Conservation (phyloP, 768 basidiomycete genomes). For the Pholiota molesta region DNA sequence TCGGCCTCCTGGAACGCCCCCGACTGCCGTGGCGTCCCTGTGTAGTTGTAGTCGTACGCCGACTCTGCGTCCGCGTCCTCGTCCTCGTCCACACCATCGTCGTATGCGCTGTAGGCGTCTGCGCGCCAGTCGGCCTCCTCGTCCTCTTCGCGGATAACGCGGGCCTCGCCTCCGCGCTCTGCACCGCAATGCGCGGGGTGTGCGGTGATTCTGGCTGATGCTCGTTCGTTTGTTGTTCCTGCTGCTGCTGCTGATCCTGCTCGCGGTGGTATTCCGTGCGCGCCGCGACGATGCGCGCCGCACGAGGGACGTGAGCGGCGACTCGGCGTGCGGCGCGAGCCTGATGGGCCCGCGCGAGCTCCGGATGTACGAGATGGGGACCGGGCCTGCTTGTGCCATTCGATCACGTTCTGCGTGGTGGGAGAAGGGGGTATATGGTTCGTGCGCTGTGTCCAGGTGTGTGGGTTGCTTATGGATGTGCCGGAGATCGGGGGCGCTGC, state of each 20-base stretch:
- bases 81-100: background rate
- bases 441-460: no score
- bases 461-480: no score
- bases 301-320: conserved; percentile 63
- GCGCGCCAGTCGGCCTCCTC: conserved; percentile 8
- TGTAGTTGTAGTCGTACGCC: conserved; percentile 11
- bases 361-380: conserved; percentile 8
- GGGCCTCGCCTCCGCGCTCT: background rate
- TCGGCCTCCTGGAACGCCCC: conserved; percentile 1
- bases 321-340: conserved; percentile 30
- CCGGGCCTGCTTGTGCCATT: conserved; percentile 10
- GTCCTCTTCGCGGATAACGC: background rate
- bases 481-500: no score
- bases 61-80: conserved; percentile 1
- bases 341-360: conserved; percentile 11
- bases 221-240: conserved; percentile 8
- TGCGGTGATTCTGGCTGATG: background rate
- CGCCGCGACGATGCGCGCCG: conserved; percentile 53
- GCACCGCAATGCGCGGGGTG: conserved; percentile 3
- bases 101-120: conserved; percentile 3
- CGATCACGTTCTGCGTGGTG: background rate
- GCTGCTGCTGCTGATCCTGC: conserved; percentile 17
- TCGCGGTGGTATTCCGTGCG: conserved; percentile 19
- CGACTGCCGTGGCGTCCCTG: conserved; percentile 1
- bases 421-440: no score